A percentile compares a stretch with the other conserved stretches of the same genome.
Conservation (phyloP, 306 rosid species). For the Ammopiptanthus mongolicus region DNA sequence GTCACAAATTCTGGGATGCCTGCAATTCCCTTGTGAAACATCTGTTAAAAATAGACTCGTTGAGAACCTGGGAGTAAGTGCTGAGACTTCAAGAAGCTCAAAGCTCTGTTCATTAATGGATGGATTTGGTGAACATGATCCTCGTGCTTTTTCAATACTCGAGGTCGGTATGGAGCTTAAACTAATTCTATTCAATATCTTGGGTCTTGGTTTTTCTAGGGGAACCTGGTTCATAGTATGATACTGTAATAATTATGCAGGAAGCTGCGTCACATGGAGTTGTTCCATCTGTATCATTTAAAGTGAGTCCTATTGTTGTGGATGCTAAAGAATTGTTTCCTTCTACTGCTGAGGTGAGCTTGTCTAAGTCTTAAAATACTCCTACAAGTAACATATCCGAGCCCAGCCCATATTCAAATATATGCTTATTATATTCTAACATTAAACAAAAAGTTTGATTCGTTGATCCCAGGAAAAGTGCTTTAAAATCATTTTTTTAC, state of each 20-base stretch:
- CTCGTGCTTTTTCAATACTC: constrained; percentile 80
- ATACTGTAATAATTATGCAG: constrained; percentile 39
- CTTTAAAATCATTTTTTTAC: neutral
- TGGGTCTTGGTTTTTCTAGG: neutral
- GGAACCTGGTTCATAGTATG: constrained; percentile 18
- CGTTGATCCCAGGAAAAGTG: neutral
- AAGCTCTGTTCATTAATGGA: constrained; percentile 71
- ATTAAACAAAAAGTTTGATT: neutral
- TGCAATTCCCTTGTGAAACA: constrained; percentile 63
- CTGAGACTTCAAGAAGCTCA: constrained; percentile 45
- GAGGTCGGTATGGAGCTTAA: constrained; percentile 62
- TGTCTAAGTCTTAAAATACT: constrained; percentile 9
- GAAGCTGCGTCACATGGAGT: constrained; percentile 93
- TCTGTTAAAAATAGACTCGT: constrained; percentile 58
- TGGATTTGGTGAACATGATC: constrained; percentile 95
- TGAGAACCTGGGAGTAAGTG: constrained; percentile 64
- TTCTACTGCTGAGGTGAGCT: constrained; percentile 79
- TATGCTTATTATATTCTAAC: neutral
- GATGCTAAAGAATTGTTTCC: constrained; percentile 60
- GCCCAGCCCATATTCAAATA: neutral
- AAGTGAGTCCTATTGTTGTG: constrained; percentile 62
- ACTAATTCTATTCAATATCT: constrained; percentile 3
- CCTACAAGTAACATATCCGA: neutral
- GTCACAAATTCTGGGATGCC: constrained; percentile 88
- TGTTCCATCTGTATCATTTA: constrained; percentile 71